Conservation (phyloP, 352 stramenopile species). For the Globisporangium megalacanthum region DNA sequence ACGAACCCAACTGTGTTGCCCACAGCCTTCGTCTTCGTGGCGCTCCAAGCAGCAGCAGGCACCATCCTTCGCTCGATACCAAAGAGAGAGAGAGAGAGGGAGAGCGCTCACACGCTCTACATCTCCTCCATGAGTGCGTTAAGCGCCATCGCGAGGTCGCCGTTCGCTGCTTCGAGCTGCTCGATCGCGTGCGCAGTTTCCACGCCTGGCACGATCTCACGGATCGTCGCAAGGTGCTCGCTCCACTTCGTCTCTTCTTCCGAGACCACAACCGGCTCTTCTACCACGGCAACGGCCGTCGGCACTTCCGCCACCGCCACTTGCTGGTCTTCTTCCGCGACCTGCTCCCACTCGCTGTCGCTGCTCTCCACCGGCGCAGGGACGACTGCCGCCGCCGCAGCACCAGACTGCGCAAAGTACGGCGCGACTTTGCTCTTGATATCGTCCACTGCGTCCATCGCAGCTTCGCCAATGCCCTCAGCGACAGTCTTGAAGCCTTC, state of each 20-base stretch:
- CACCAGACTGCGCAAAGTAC: slow-evolving; percentile 9
- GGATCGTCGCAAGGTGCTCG: slow-evolving; percentile 54
- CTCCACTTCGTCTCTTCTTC: slow-evolving; percentile 75
- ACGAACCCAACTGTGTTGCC: not conserved
- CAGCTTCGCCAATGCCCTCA: slow-evolving; percentile 6
- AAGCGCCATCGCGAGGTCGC: slow-evolving; percentile 71
- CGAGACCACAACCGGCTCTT: slow-evolving; percentile 30
- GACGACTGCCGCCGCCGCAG: slow-evolving; percentile 2
- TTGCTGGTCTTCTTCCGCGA: slow-evolving; percentile 25
- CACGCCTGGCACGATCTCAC: slow-evolving; percentile 61
- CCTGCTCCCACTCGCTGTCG: slow-evolving; percentile 57
- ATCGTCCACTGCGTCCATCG: slow-evolving; percentile 11
- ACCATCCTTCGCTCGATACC: not conserved
- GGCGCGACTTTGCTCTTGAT: slow-evolving; percentile 32
- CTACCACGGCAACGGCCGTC: slow-evolving; percentile 1
- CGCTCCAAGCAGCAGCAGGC: not conserved
- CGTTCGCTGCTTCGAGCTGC: slow-evolving; percentile 68
- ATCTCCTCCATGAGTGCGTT: slow-evolving; percentile 70
- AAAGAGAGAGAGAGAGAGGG: not conserved
- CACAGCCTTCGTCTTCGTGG: not conserved
- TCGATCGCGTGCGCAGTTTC: slow-evolving; percentile 44
- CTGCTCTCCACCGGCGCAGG: not conserved
- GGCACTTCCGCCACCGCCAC: not conserved
- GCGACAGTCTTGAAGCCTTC: slow-evolving; percentile 9
- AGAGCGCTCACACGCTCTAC: slow-evolving; percentile 18